Evolutionary conservation across 2,329 filamentous ascomycete species (phyloP).

Genomic region (Oidium heveae): DNA sequence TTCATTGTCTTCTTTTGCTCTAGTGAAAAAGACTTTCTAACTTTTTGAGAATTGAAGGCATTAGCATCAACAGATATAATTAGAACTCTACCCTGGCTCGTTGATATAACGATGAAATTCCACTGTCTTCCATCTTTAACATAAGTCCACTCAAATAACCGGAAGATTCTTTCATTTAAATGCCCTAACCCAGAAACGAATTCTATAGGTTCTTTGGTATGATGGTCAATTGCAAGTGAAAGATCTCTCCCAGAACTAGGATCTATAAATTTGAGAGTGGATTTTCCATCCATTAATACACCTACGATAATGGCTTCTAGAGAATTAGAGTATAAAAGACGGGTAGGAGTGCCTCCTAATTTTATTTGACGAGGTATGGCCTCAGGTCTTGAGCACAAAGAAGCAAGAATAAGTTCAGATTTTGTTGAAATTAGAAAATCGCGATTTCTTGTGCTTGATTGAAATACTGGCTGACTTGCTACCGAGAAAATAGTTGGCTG

Average conservation of each 20-base stretch:
- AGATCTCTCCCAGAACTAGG: constrained; percentile 26
- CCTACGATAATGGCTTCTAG: constrained; percentile 29
- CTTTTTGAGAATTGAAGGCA: constrained; percentile 1
- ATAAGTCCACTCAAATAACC: constrained; percentile 38
- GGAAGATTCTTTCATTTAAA: constrained; percentile 30
- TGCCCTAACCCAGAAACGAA: constrained; percentile 32
- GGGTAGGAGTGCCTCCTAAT: constrained; percentile 15
- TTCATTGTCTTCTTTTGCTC: not conserved
- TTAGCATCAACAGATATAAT: constrained; percentile 23
- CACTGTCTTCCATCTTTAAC: constrained; percentile 30
- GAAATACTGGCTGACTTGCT: constrained; percentile 18
- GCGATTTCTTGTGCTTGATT: constrained; percentile 4
- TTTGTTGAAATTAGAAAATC: constrained; percentile 24
- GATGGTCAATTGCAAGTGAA: constrained; percentile 20
- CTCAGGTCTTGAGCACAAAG: constrained; percentile 21
- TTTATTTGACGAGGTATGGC: constrained; percentile 25
- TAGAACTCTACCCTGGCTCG: constrained; percentile 26
- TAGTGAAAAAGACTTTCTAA: not conserved
- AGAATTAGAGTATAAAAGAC: constrained; percentile 27
- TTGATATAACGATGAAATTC: constrained; percentile 35
- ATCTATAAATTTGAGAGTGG: constrained; percentile 31
- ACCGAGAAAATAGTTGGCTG: constrained; percentile 24
- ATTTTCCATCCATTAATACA: constrained; percentile 18
- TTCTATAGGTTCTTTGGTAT: constrained; percentile 17
- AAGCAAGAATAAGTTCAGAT: constrained; percentile 25